Conservation (phyloP, 371 early-diverging fungal genomes). For the Rhizomucor pusillus region DNA sequence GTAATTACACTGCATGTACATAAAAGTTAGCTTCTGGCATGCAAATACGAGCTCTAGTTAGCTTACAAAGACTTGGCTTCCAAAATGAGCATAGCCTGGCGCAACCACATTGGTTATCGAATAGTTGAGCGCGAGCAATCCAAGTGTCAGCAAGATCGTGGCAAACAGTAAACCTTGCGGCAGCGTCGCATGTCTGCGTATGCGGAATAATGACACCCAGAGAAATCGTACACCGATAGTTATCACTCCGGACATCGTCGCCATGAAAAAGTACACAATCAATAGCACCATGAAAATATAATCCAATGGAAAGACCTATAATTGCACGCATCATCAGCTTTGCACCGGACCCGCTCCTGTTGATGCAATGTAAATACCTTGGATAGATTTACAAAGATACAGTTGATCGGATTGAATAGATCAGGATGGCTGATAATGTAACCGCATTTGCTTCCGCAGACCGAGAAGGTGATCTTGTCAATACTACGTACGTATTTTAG, state of each 20-base stretch:
- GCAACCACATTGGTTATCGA: conserved; percentile 58
- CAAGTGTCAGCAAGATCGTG: conserved; percentile 51
- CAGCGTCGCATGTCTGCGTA: conserved; percentile 51
- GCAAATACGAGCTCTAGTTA: neutral
- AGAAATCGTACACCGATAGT: conserved; percentile 62
- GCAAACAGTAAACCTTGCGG: conserved; percentile 62
- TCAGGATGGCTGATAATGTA: conserved; percentile 58
- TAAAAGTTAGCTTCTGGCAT: neutral
- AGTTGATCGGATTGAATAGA: conserved; percentile 64
- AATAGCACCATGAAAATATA: conserved; percentile 60
- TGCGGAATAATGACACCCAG: conserved; percentile 56
- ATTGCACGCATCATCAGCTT: too few species aligned
- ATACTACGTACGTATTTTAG: conserved; percentile 17
- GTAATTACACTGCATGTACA: conserved; percentile 53
- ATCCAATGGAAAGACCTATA: conserved; percentile 61
- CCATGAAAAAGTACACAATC: conserved; percentile 60
- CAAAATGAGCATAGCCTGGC: conserved; percentile 69
- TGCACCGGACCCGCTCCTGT: too few species aligned
- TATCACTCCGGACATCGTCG: conserved; percentile 59
- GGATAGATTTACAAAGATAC: conserved; percentile 52
- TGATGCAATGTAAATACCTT: conserved; percentile 45
- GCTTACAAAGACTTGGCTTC: conserved; percentile 66
- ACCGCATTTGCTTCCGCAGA: conserved; percentile 68
- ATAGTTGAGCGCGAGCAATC: conserved; percentile 59
- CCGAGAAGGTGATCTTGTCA: conserved; percentile 54